Evolutionary conservation across 1,284 basidiomycete species (phyloP).

Genomic region (Cryptococcus deneoformans): DNA sequence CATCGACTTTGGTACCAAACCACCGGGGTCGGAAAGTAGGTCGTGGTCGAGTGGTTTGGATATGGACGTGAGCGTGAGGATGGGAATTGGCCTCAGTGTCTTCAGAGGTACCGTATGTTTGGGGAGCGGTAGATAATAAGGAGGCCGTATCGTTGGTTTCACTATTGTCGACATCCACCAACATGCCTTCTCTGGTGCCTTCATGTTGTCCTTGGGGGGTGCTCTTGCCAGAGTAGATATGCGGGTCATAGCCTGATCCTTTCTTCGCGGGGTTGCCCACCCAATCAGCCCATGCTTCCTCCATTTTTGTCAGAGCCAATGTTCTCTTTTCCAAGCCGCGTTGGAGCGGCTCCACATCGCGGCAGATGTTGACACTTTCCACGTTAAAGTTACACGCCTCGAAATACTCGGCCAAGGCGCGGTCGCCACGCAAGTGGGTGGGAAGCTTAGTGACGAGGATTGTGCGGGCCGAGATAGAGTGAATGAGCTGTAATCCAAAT

Average conservation of each 20-base stretch:
- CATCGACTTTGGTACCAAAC: slow-evolving; percentile 64
- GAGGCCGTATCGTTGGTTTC: neutral
- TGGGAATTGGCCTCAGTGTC: neutral
- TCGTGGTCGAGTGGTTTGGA: slow-evolving; percentile 31
- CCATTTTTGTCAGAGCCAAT: slow-evolving; percentile 69
- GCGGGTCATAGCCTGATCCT: slow-evolving; percentile 31
- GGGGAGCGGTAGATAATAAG: neutral
- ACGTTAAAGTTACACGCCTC: slow-evolving; percentile 59
- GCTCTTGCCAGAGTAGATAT: slow-evolving; percentile 47
- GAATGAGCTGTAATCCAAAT: slow-evolving; percentile 88
- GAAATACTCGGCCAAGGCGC: slow-evolving; percentile 87
- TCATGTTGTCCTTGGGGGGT: slow-evolving; percentile 41
- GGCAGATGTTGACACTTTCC: slow-evolving; percentile 72
- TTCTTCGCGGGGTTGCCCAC: slow-evolving; percentile 77
- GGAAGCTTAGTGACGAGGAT: slow-evolving; percentile 85
- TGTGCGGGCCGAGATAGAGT: slow-evolving; percentile 89
- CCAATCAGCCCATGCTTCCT: slow-evolving; percentile 81
- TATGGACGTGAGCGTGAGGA: slow-evolving; percentile 14
- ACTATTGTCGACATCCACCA: neutral
- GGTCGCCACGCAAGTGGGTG: slow-evolving; percentile 74
- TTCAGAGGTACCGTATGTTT: slow-evolving; percentile 3
- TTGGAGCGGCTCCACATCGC: slow-evolving; percentile 75
- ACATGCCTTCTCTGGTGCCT: neutral
- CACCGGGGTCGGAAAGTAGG: slow-evolving; percentile 35
- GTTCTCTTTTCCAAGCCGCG: slow-evolving; percentile 73